Evolutionary conservation across 306 rosid species (phyloP).

Genomic region (Rosa multiflora): DNA sequence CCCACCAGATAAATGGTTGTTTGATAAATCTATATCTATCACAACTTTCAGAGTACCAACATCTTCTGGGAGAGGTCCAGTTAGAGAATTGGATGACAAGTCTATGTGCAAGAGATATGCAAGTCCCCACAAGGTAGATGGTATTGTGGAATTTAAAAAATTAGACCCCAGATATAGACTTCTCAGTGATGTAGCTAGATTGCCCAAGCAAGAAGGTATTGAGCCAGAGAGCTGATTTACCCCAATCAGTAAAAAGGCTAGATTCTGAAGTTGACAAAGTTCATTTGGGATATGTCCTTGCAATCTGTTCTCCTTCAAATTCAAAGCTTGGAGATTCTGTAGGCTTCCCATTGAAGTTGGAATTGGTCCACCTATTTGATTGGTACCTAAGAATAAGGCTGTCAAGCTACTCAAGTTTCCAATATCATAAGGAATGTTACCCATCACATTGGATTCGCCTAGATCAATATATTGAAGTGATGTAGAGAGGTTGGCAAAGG

Average conservation of each 20-base stretch:
- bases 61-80: conserved; percentile 7
- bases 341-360: conserved; percentile 14
- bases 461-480: neutral
- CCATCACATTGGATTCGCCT: neutral
- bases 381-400: neutral
- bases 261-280: conserved; percentile 10
- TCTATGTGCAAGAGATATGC: neutral
- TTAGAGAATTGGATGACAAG: conserved; percentile 21
- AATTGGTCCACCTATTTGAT: conserved; percentile 1
- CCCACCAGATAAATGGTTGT: neutral
- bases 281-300: conserved; percentile 5
- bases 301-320: neutral
- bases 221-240: conserved; percentile 8
- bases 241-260: neutral
- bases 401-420: conserved; percentile 3
- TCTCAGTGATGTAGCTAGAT: conserved; percentile 7
- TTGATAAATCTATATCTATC: conserved; percentile 4
- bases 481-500: conserved; percentile 5
- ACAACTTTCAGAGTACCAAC: neutral
- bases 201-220: conserved; percentile 15
- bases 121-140: neutral
- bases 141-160: conserved; percentile 11
- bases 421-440: conserved; percentile 5
- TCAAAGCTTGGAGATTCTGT: neutral
- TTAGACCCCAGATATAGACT: neutral